Evolutionary conservation across 768 basidiomycete species (phyloP).

Genomic region (Rhizopogon sp.): DNA sequence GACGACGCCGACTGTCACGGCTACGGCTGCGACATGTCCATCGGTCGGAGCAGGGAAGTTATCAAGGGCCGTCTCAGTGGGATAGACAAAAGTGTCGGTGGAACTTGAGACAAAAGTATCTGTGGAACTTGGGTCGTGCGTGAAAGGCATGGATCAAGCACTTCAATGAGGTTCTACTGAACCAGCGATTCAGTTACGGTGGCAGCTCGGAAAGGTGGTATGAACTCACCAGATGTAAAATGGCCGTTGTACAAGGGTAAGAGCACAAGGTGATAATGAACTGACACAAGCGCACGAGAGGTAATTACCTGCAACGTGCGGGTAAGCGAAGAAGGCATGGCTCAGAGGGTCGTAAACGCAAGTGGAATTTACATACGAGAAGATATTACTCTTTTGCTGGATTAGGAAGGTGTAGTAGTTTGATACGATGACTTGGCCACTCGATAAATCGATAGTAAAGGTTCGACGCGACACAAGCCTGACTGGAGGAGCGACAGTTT

Average conservation of each 20-base stretch:
- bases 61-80: constrained; percentile 1
- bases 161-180: neutral
- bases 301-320: neutral
- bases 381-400: neutral
- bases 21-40: constrained; percentile 17
- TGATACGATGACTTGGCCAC: neutral
- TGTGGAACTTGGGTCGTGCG: neutral
- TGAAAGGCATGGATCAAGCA: constrained; percentile 7
- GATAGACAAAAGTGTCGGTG: constrained; percentile 2
- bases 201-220: neutral
- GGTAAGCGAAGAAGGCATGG: neutral
- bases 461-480: neutral
- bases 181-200: neutral
- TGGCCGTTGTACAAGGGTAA: neutral
- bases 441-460: neutral
- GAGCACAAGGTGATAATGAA: neutral
- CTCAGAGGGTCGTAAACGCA: no score
- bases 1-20: constrained; percentile 19
- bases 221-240: neutral
- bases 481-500: neutral
- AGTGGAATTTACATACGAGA: neutral
- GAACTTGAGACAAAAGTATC: constrained; percentile 2
- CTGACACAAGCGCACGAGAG: neutral
- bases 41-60: constrained; percentile 12
- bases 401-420: constrained; percentile 10